Base-by-base conservation (phyloP, 257 asterid species). In the Catharanthus roseus region DNA sequence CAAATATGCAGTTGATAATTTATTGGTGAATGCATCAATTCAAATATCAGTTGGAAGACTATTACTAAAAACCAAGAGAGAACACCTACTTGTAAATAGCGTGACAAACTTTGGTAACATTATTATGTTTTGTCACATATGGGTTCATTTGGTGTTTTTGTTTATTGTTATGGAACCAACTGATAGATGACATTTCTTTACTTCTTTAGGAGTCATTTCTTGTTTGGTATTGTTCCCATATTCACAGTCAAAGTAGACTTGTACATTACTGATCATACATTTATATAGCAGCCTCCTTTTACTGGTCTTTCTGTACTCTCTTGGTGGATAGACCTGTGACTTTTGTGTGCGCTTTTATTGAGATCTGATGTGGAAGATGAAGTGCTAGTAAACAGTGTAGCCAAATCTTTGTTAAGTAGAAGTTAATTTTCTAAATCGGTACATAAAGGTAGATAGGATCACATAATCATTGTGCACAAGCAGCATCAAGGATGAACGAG, bases 261-360 rank as follows among this genome's bases (percentile, higher is more conserved):
- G 26, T 29, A 19, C 42, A 62, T 62, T 72, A 23, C 67, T 61
- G 29, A 62, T 61, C 19, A 19, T 36, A 61, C 63, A 45, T 63
- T 47, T 65, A n/a, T 23, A 41, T 54, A 18, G 51, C 33, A 54
- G 2, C 50, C 45, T 19, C 3, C 33, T 13, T 44, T 45, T 26
- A 26, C 34, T 57, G n/a, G 39, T 13, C 57, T 47, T 10, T 50
- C 19, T 12, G 12, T 31, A 3, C 49, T 68, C 28, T 62, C 67
- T 4, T 63, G n/a, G 21, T 63, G 68, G n/a, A 45, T 64, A 51
- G 5, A 12, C 38, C 2, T 16, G 61, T 26, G 33, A 10, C 51
- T 44, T 51, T 45, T 44, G 0, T 28, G 57, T 29, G 33, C 24
- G 9, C 49, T 13, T 69, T 21, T 38, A 47, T 39, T 44, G 74